Evolutionary conservation across 1,139 yeast species (phyloP).

Genomic region (Lodderomyces margitis): DNA sequence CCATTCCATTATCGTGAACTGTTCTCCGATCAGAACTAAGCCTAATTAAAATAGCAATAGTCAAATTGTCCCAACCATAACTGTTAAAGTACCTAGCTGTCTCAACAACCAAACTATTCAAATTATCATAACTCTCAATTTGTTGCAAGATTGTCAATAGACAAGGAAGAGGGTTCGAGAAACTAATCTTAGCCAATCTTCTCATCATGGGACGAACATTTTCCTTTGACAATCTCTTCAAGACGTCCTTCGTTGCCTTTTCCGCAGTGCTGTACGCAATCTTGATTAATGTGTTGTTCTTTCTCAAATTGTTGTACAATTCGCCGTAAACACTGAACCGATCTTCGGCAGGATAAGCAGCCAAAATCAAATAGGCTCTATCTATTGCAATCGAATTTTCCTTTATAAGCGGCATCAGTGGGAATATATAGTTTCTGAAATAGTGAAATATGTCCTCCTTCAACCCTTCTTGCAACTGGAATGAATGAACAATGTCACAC

Average conservation of each 20-base stretch:
- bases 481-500: slow-evolving; percentile 50
- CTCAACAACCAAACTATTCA: slow-evolving; percentile 74
- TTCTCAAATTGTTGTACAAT: slow-evolving; percentile 55
- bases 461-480: slow-evolving; percentile 20
- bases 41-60: slow-evolving; percentile 70
- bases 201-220: slow-evolving; percentile 78
- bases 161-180: slow-evolving; percentile 80
- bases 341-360: slow-evolving; percentile 55
- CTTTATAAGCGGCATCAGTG: slow-evolving; percentile 59
- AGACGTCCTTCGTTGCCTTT: slow-evolving; percentile 74
- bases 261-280: slow-evolving; percentile 70
- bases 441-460: slow-evolving; percentile 57
- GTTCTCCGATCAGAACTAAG: slow-evolving; percentile 66
- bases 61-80: slow-evolving; percentile 84
- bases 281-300: slow-evolving; percentile 57
- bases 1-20: slow-evolving; percentile 76
- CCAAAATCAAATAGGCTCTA: slow-evolving; percentile 57
- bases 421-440: slow-evolving; percentile 65
- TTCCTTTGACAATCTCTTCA: slow-evolving; percentile 85
- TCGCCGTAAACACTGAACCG: slow-evolving; percentile 87
- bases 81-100: slow-evolving; percentile 76
- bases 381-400: slow-evolving; percentile 64
- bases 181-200: slow-evolving; percentile 71
- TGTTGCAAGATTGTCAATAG: slow-evolving; percentile 62
- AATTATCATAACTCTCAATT: slow-evolving; percentile 89